Evolutionary conservation across 345 rosid genomes (phyloP).

Genomic region (Rhodomyrtus tomentosa): DNA sequence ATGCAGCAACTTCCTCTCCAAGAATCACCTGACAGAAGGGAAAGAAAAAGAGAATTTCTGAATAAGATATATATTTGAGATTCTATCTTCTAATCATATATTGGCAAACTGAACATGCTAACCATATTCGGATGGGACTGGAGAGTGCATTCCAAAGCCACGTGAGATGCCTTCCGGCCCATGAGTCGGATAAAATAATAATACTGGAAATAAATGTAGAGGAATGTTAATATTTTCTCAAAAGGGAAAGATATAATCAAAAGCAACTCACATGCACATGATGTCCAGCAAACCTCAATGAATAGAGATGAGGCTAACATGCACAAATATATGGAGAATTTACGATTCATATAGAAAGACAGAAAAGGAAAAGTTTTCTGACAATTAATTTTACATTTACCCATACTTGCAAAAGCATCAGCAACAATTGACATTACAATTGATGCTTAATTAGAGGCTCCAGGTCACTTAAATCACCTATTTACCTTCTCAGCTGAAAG

Average conservation of each 20-base stretch:
- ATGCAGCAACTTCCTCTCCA: conserved; percentile 98
- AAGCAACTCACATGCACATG: background rate
- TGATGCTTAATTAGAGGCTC: background rate
- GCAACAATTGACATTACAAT: background rate
- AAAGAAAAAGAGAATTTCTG: background rate
- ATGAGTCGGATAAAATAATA: conserved; percentile 96
- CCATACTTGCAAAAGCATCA: background rate
- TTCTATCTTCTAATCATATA: background rate
- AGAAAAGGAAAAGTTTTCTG: background rate
- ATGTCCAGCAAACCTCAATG: background rate
- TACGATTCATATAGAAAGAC: background rate
- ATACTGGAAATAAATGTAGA: conserved; percentile 38
- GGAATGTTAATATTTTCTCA: background rate
- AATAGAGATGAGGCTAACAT: background rate
- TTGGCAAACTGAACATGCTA: conserved; percentile 5
- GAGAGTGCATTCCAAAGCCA: conserved; percentile 94
- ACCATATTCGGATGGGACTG: conserved; percentile 99
- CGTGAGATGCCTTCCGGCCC: conserved; percentile 96
- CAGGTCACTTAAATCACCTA: background rate
- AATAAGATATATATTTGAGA: background rate
- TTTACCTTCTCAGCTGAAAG: conserved; percentile 96
- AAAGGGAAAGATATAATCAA: background rate
- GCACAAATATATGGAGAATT: background rate
- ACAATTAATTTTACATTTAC: background rate
- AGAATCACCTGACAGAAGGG: conserved; percentile 54